Percentiles rank a stretch among this genome's conserved stretches.
Evolutionary conservation across 306 rosid genomes (phyloP).

Genomic region (Oemleria cerasiformis): DNA sequence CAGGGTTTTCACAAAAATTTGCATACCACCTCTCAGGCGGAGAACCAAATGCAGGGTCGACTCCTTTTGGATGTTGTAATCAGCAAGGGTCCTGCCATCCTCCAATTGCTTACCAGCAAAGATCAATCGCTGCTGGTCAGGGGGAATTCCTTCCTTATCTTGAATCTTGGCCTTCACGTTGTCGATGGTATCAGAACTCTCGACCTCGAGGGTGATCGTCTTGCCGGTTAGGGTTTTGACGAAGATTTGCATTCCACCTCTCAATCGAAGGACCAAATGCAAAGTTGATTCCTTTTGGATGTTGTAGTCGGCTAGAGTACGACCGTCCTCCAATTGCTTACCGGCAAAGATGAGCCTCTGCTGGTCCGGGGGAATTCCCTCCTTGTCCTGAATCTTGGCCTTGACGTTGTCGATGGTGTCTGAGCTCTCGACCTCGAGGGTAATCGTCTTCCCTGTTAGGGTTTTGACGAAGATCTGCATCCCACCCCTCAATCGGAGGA

Average conservation of each 20-base stretch:
- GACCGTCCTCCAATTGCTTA: constrained; percentile 39
- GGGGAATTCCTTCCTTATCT: constrained; percentile 45
- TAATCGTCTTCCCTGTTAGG: constrained; percentile 36
- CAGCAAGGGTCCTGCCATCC: constrained; percentile 42
- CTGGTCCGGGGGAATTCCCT: constrained; percentile 37
- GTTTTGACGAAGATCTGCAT: constrained; percentile 29
- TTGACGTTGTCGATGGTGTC: constrained; percentile 47
- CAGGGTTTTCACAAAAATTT: constrained; percentile 42
- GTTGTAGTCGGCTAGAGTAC: constrained; percentile 39
- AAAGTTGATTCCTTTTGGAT: constrained; percentile 46
- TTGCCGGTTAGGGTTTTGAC: constrained; percentile 41
- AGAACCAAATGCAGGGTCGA: constrained; percentile 38
- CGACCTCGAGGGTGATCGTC: constrained; percentile 41
- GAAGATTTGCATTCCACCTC: constrained; percentile 44
- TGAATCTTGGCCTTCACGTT: constrained; percentile 47
- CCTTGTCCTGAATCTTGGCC: constrained; percentile 47
- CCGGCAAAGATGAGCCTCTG: constrained; percentile 40
- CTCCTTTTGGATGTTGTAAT: constrained; percentile 46
- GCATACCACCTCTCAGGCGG: constrained; percentile 35
- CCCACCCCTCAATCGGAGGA: constrained; percentile 27
- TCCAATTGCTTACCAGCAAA: constrained; percentile 41
- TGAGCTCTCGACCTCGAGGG: constrained; percentile 43
- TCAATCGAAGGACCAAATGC: constrained; percentile 23
- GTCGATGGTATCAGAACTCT: constrained; percentile 41
- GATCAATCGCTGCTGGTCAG: constrained; percentile 41